Base-by-base conservation (phyloP, 495 filamentous ascomycete genomes). In the Xylaria intraflava region DNA sequence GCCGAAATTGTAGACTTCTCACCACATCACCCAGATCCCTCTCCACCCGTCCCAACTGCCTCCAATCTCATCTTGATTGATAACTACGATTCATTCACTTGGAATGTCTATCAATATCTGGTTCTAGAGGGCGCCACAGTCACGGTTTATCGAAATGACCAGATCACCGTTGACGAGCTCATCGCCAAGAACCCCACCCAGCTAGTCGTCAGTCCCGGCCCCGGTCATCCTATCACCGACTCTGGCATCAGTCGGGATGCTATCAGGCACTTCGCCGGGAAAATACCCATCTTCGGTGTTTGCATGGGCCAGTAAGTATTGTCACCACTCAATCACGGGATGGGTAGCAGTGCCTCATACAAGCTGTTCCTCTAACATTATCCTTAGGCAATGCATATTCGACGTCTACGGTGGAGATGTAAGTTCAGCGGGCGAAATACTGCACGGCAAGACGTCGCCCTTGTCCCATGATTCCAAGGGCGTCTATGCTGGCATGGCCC, bases 81-180 rank as follows among this genome's bases (percentile, higher is more conserved):
- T 73, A 99, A 99, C 73, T 99, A 96, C 69, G 93, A 99, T 71
- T 96, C 92, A 0, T 99, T 97, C 63, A 95, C 92, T 55, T 97
- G 89, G 88, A 98, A 97, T 65, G 89, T 99, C 53, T 96, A 96
- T 69, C 94, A 99, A 67, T 99, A 96, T 61, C 79, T 99, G 2
- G 87, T 91, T 0, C 83, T 96, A 6, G 93, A 97, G 71, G 93
- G 93, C 35, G 93, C 93, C 23, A 85, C 72, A 0, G 91, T 96
- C 36, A 87, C 83, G 10, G 93, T 97, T 23, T 85, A 82, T 73
- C 82, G 93, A 52, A 99, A 99, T 64, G 91, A 97, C 72, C 82
- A 95, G 67, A 83, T 96, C 66, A 83, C 83, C 3, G 69, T 99
- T 9, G 81, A 92, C 22, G 86, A 95, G 51, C 75, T 99, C 53